These are phyloP conservation scores for Boechera divaricarpa DNA, from an alignment of 345 rosid species.

Conservation along the genomic window DNA sequence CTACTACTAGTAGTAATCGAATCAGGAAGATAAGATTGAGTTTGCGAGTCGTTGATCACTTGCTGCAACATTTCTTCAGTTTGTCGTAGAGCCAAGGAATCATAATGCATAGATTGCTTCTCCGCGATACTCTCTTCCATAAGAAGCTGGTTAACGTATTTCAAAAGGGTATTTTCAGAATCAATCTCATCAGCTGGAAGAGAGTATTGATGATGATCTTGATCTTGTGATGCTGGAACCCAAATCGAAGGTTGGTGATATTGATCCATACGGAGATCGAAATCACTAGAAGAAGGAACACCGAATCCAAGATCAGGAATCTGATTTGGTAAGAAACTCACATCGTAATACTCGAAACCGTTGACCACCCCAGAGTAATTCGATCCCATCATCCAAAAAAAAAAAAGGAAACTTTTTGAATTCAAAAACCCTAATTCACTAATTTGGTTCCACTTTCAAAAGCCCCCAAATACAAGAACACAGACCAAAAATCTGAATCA, in stretches of 20 bases:
- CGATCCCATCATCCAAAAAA: constrained; percentile 33
- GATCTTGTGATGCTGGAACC: constrained; percentile 29
- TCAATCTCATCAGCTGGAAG: constrained; percentile 50
- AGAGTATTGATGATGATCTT: constrained; percentile 16
- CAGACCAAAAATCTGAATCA: not conserved
- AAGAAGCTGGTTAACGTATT: constrained; percentile 66
- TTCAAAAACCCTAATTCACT: not conserved
- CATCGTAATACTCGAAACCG: constrained; percentile 46
- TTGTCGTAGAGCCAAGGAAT: constrained; percentile 61
- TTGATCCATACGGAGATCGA: constrained; percentile 25
- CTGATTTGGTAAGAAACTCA: constrained; percentile 32
- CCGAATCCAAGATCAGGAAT: constrained; percentile 38
- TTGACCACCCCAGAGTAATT: constrained; percentile 34
- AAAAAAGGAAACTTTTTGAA: not conserved
- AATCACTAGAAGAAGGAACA: constrained; percentile 43
- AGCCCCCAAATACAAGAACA: not conserved
- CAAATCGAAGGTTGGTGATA: constrained; percentile 27
- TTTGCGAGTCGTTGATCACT: constrained; percentile 53
- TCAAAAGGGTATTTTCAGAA: constrained; percentile 59
- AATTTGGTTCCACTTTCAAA: not conserved
- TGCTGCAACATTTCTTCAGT: constrained; percentile 72
- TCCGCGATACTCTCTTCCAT: constrained; percentile 76
- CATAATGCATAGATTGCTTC: constrained; percentile 55
- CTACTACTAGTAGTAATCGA: constrained; percentile 37
- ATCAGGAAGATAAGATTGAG: constrained; percentile 42